These are phyloP conservation scores for Pyrrhoderma lamaoense DNA, from an alignment of 1,284 basidiomycete genomes.

Conservation along the genomic window DNA sequence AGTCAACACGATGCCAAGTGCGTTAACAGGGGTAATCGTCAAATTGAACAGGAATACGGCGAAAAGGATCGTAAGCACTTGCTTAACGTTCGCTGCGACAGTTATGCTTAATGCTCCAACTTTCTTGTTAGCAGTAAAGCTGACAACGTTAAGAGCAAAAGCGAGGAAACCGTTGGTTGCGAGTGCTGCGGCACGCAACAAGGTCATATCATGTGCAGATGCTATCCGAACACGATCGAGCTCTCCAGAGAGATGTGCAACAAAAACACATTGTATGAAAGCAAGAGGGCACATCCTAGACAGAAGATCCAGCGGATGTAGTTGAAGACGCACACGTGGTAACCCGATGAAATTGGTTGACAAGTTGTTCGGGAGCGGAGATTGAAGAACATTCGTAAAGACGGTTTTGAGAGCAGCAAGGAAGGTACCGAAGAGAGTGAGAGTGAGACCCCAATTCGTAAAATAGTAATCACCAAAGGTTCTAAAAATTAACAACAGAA, in stretches of 20 bases:
- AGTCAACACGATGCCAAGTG: slow-evolving; percentile 74
- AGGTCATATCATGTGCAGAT: slow-evolving; percentile 44
- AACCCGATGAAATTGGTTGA: slow-evolving; percentile 7
- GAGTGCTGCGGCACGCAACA: slow-evolving; percentile 46
- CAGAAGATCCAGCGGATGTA: slow-evolving; percentile 84
- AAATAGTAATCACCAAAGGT: slow-evolving; percentile 91
- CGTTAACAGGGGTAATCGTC: slow-evolving; percentile 71
- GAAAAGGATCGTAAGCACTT: slow-evolving; percentile 85
- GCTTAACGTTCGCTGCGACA: slow-evolving; percentile 90
- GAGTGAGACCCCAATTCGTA: slow-evolving; percentile 71
- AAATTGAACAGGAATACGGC: slow-evolving; percentile 81
- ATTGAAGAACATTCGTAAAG: slow-evolving; percentile 76
- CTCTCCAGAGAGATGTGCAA: slow-evolving; percentile 76
- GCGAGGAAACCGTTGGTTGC: slow-evolving; percentile 78
- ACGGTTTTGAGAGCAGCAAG: slow-evolving; percentile 90
- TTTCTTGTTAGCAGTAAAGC: slow-evolving; percentile 86
- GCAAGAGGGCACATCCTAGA: slow-evolving; percentile 82
- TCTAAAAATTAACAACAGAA: slow-evolving; percentile 30
- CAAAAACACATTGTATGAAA: slow-evolving; percentile 75
- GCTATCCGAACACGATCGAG: slow-evolving; percentile 54
- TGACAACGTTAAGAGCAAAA: slow-evolving; percentile 86
- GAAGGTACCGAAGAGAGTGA: slow-evolving; percentile 83
- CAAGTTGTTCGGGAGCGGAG: slow-evolving; percentile 21
- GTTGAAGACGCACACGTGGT: slow-evolving; percentile 38
- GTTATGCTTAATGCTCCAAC: slow-evolving; percentile 83